phyloP scores from a whole-genome alignment of 179 eudicot genomes.

The Silene noctiflora region DNA sequence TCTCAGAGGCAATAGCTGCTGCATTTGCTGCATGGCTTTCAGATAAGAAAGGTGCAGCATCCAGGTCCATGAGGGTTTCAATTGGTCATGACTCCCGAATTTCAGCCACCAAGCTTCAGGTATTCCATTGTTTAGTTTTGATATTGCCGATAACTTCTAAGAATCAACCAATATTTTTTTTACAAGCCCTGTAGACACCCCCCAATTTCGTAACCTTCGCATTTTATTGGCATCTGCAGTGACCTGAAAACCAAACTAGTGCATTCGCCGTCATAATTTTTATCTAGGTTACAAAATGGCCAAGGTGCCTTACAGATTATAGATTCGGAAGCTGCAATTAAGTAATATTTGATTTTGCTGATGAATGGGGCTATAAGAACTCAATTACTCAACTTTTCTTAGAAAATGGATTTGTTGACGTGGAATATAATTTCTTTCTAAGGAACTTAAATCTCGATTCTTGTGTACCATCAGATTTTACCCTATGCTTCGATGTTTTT shows the following conservation, averaged over 20 bases:
- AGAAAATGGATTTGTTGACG: not conserved
- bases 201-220: not conserved
- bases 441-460: not conserved
- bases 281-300: not conserved
- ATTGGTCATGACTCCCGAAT: constrained; percentile 97
- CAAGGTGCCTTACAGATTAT: no score
- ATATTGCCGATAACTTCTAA: not conserved
- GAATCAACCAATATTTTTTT: not conserved
- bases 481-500: not conserved
- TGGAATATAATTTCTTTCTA: not conserved
- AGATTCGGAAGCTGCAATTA: not conserved
- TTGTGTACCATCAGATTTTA: not conserved
- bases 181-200: not conserved
- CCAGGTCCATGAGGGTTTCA: constrained; percentile 64
- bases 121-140: constrained; percentile 19
- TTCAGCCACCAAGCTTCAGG: constrained; percentile 90
- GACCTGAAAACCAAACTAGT: not conserved
- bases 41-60: constrained; percentile 51
- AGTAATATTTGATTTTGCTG: not conserved
- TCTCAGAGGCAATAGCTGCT: constrained; percentile 97
- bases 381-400: not conserved
- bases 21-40: constrained; percentile 91
- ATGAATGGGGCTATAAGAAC: not conserved
- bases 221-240: no score
- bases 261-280: not conserved